Base-by-base conservation (phyloP, 2,329 filamentous ascomycete genomes). In the Ceratocystis cubensis region DNA sequence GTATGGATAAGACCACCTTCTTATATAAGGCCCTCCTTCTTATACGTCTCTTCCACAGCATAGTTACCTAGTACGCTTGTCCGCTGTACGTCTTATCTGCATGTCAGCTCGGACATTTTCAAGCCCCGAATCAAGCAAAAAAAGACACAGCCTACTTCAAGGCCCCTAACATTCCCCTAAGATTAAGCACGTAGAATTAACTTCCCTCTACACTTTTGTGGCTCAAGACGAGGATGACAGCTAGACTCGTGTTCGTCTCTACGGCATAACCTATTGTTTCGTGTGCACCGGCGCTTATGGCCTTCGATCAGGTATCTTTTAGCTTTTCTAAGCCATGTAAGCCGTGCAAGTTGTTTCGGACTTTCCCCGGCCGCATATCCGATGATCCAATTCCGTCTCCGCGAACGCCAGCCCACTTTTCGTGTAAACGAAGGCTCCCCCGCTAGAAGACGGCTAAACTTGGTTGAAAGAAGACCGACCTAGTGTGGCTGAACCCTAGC, bases 291-390 rank as follows among this genome's bases (percentile, higher is more conserved):
- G 50, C 13, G 20, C 30, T 28, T 28, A 5, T 57, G 5, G 8
- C 5, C 13, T 15, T 1, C 13, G 3, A 33, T 33, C 7, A 33
- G 53, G 53, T 3, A 33, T 22, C 22, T 57, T 57, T 20, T n/a
- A 15, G 3, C 13, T 13, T 28, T 22, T 57, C 30, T 57, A 30
- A 17, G 53, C 53, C 10, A 33, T 33, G 25, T n/a, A 41, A 41
- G 13, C 37, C 37, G 37, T 41, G 10, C 37, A 41, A 15, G 37
- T 30, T 57, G 28, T 57, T 57, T 57, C 53, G 53, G 53, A 57
- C 53, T 15, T 57, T 57, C 53, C 53, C 53, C 53, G 25, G 53
- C 53, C 37, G 53, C 53, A 57, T 30, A 15, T 57, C 53, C 53
- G 53, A 57, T 17, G 53, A 17, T 22, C 4, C 53, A 57, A 30